Base-by-base conservation (phyloP, 2,329 filamentous ascomycete genomes). In the Trematosphaeria pertusa region DNA sequence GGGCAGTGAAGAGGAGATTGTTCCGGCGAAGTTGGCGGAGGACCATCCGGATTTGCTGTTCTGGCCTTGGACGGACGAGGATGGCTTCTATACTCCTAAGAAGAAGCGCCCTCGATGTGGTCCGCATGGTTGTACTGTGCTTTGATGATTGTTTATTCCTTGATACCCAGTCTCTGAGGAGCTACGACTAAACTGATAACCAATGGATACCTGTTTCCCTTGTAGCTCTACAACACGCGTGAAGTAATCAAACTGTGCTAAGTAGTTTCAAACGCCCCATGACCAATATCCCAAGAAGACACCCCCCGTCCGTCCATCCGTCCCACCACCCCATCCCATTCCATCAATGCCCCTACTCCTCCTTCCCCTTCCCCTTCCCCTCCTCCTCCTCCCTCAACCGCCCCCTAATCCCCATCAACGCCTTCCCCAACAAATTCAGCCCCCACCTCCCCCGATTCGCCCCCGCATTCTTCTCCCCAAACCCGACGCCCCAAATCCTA, bases 401-500 rank as follows among this genome's bases (percentile, higher is more conserved):
- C 54, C 67, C 73, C 51, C 86, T 78, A 19, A 84, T 83, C 42
- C 74, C 75, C 81, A 82, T 83, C 64, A 88, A 65, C 18, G 79
- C 83, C 70, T 81, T 81, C 0, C 86, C 86, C 36, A 89, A 65
- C 46, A 87, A 61, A 69, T 89, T 89, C 70, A 80, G 46, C 0
- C 86, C 86, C 87, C 86, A 89, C 3, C 66, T 55, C 14, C 70
- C 62, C 37, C 78, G 75, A 38, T 77, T 75, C 1, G 19, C 52
- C 44, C 71, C 74, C 2, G 84, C 85, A 58, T 78, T 71, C 14
- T 69, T 72, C 6, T 77, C 80, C 2, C 60, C 71, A 57, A 82
- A 87, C 5, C 87, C 86, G 35, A 89, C 73, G 1, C 86, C 86
- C 87, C 86, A 89, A 43, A 88, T 79, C 4, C 75, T 62, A 71